A percentile compares a stretch with the other conserved stretches of the same genome.
phyloP scores from a whole-genome alignment of 2,329 filamentous ascomycete genomes.

The Microdochium trichocladiopsis region DNA sequence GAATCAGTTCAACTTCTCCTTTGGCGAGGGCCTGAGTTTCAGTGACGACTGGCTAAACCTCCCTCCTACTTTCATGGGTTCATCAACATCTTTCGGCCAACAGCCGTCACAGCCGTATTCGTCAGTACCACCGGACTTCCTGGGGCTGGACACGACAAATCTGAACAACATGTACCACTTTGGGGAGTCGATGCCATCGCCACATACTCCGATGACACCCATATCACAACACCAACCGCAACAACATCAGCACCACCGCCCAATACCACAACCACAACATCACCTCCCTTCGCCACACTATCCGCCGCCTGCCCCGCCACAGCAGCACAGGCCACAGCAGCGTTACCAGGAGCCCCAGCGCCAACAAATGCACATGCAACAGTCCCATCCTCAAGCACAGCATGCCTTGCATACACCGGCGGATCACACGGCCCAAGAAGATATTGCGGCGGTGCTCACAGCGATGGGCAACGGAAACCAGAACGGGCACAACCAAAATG shows the following conservation, averaged over 20 bases:
- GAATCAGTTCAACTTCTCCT: constrained; percentile 41
- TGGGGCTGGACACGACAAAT: constrained; percentile 6
- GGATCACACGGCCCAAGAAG: constrained; percentile 15
- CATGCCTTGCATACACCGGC: constrained; percentile 8
- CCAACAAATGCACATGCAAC: not conserved
- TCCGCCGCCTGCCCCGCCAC: not conserved
- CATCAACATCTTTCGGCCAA: constrained; percentile 55
- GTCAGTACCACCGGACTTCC: constrained; percentile 16
- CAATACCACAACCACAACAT: constrained; percentile 1
- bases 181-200: constrained; percentile 18
- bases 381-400: constrained; percentile 4
- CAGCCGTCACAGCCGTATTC: constrained; percentile 28
- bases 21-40: constrained; percentile 42
- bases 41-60: constrained; percentile 49
- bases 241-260: constrained; percentile 7
- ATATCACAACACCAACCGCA: constrained; percentile 12
- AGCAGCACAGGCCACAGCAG: constrained; percentile 6
- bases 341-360: not conserved
- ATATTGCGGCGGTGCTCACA: constrained; percentile 20
- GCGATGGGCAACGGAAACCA: constrained; percentile 17
- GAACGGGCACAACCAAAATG: constrained; percentile 8
- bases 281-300: constrained; percentile 12
- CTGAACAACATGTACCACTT: constrained; percentile 19
- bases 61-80: constrained; percentile 59
- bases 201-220: constrained; percentile 12